These are phyloP conservation scores for Rhodotorula sp. DNA, from an alignment of 1,284 basidiomycete genomes.

Conservation along the genomic window DNA sequence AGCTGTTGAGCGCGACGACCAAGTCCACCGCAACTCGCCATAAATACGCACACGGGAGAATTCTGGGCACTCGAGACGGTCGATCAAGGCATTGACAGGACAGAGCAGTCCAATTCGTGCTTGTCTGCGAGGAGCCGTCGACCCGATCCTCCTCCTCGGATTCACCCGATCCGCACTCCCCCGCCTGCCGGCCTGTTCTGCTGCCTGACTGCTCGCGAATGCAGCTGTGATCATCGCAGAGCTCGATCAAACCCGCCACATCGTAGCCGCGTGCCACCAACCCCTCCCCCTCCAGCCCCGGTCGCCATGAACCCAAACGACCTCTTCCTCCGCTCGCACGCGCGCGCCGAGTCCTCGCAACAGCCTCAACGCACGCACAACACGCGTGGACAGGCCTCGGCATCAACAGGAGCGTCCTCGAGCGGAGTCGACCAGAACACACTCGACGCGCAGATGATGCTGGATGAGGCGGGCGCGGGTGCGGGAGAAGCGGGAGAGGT, in stretches of 20 bases:
- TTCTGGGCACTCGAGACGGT: no score
- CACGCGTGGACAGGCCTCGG: neutral
- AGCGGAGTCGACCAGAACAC: no score
- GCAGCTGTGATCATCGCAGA: no score
- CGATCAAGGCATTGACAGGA: no score
- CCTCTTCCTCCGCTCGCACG: conserved; percentile 13
- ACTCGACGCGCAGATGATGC: no score
- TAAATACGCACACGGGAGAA: no score
- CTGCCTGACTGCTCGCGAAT: neutral
- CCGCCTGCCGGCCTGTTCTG: neutral
- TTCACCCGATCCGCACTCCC: neutral
- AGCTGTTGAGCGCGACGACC: no score
- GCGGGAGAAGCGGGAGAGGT: neutral
- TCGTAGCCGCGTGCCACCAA: no score
- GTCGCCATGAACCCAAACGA: conserved; percentile 25
- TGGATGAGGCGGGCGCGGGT: no score
- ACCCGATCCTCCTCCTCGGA: neutral
- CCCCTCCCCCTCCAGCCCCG: neutral
- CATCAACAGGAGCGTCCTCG: neutral
- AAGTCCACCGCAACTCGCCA: no score
- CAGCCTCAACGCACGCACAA: neutral
- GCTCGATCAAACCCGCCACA: neutral
- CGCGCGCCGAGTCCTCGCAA: neutral
- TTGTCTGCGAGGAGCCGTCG: no score
- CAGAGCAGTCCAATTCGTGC: no score